Evolutionary conservation across 257 asterid genomes (phyloP).

Genomic region (Solanum chmielewskii): DNA sequence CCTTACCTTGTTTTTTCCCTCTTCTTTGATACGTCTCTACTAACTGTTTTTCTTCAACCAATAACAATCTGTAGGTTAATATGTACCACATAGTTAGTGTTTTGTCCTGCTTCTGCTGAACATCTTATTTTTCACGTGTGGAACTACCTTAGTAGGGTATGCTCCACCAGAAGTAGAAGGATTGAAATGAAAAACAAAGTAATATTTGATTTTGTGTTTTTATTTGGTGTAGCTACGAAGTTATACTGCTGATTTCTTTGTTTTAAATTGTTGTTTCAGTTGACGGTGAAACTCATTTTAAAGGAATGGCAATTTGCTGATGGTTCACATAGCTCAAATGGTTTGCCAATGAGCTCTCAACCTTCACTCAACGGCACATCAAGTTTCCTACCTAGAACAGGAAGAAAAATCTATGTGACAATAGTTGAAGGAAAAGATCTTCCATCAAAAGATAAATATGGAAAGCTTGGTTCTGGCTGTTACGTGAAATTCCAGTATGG

Average conservation of each 20-base stretch:
- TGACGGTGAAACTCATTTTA: conserved; percentile 65
- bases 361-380: conserved; percentile 38
- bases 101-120: not conserved
- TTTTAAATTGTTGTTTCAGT: conserved; percentile 37
- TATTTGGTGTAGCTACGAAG: not conserved
- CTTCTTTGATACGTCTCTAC: not conserved
- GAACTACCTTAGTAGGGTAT: not conserved
- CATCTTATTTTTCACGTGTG: not conserved
- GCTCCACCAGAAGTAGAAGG: not conserved
- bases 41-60: not conserved
- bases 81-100: not conserved
- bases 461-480: conserved; percentile 72
- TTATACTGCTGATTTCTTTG: not conserved
- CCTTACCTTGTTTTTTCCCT: not conserved
- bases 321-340: conserved; percentile 53
- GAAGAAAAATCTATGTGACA: conserved; percentile 63
- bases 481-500: conserved; percentile 82
- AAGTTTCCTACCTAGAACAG: conserved; percentile 45
- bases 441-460: conserved; percentile 55
- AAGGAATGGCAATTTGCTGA: conserved; percentile 98
- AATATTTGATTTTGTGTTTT: not conserved
- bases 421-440: conserved; percentile 79
- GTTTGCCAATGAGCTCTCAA: conserved; percentile 26
- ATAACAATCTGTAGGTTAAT: not conserved
- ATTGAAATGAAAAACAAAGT: not conserved